Evolutionary conservation across 2,329 filamentous ascomycete genomes (phyloP).

Genomic region (Aspergillus costaricaensis): DNA sequence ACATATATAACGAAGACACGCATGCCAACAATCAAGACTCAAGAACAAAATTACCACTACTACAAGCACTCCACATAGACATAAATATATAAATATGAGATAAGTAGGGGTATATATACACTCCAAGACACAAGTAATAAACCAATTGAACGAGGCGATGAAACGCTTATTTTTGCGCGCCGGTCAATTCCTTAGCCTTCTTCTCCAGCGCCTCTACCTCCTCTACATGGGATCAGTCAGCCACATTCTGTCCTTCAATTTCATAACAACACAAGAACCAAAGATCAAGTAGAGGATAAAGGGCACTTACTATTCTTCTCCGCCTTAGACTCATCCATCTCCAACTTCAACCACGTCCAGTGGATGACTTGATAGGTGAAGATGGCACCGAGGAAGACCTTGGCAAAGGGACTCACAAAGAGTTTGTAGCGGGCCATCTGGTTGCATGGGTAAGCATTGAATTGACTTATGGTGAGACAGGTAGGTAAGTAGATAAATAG

Average conservation of each 20-base stretch:
- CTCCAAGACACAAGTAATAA: not conserved
- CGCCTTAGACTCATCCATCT: constrained; percentile 48
- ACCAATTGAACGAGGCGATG: not conserved
- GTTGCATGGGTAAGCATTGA: not conserved
- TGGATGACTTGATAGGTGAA: constrained; percentile 53
- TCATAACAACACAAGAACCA: not conserved
- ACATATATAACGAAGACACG: not conserved
- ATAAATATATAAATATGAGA: not conserved
- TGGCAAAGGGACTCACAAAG: constrained; percentile 48
- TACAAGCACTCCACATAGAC: not conserved
- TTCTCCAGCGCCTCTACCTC: constrained; percentile 39
- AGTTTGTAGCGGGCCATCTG: constrained; percentile 44
- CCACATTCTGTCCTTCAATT: too few relatives aligned
- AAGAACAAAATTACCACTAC: not conserved
- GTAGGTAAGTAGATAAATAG: not conserved
- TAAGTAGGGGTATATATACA: constrained; percentile 6
- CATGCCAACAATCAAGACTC: not conserved
- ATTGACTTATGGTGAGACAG: too few relatives aligned
- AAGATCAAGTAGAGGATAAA: not conserved
- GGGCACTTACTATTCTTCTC: constrained; percentile 43
- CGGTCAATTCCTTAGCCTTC: constrained; percentile 37
- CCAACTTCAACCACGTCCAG: constrained; percentile 51
- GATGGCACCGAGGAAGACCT: constrained; percentile 51
- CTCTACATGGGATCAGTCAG: constrained; percentile 17
- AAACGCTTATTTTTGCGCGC: constrained; percentile 26